Conservation (phyloP, 805 yeast species). For the Metschnikowia hibisci region DNA sequence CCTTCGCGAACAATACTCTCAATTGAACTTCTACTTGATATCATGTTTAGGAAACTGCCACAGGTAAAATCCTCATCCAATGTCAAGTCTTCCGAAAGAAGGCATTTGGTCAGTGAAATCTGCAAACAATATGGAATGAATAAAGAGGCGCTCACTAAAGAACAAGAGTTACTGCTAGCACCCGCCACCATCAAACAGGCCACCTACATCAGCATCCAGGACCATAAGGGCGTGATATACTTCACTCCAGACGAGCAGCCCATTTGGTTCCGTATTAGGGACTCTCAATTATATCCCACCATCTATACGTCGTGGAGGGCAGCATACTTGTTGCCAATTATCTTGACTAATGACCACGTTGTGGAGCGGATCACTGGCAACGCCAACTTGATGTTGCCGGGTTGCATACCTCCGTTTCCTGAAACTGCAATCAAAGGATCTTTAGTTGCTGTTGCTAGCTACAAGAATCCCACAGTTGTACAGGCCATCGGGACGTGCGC, state of each 20-base stretch:
- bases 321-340: conserved; percentile 61
- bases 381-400: conserved; percentile 79
- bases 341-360: conserved; percentile 71
- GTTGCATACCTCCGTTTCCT: conserved; percentile 61
- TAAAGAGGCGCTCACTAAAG: conserved; percentile 37
- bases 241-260: conserved; percentile 65
- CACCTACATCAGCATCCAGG: conserved; percentile 51
- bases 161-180: conserved; percentile 38
- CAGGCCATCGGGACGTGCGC: conserved; percentile 69
- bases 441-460: conserved; percentile 68
- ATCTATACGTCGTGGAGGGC: conserved; percentile 67
- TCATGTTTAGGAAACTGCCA: conserved; percentile 24
- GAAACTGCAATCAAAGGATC: conserved; percentile 44
- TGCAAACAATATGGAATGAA: conserved; percentile 40
- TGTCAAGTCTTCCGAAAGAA: conserved; percentile 77
- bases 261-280: conserved; percentile 63
- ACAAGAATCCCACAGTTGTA: conserved; percentile 55
- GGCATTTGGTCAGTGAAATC: conserved; percentile 46
- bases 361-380: conserved; percentile 69
- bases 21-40: neutral
- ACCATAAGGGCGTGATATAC: conserved; percentile 58
- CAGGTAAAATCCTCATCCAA: conserved; percentile 71
- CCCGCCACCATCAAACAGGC: conserved; percentile 60
- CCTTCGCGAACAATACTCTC: neutral
- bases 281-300: conserved; percentile 61